Base-by-base conservation (phyloP, 1,284 basidiomycete genomes). In the Ustilago xerochloae region DNA sequence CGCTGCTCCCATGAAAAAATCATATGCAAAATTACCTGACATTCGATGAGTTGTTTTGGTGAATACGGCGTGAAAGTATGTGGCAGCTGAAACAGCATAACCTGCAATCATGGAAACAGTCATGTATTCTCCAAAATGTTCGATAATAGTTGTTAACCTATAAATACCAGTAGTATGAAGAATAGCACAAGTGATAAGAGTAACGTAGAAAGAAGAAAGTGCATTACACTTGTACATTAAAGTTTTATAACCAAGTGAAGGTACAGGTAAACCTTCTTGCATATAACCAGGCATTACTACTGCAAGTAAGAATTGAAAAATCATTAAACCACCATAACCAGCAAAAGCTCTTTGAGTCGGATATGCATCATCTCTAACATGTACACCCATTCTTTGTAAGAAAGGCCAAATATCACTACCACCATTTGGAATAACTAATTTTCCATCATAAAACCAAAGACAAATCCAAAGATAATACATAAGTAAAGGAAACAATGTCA, bases 391-490 rank as follows among this genome's bases (percentile, higher is more conserved):
- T 49, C 89, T 88, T 58, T 86, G 81, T 29, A 97, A 85, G 87
- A 96, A 97, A 1, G 95, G 93, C 60, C 87, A 79, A 55, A 95
- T 88, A 74, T 93, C 92, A 47, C 89, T 89, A 22, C 90, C 62
- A 12, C 92, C 91, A 30, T 86, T 87, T 30, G 94, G 94, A 75
- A 89, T 86, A n/a, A 92, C 90, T 41, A 97, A 87, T 78, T 89
- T 88, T 55, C 96, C 96, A 76, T 97, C 91, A 84, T 98, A 95
- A 86, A 94, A 97, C 90, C 92, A 94, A 38, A 98, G 88, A 63
- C 97, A 99, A 77, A 94, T 93, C 93, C 94, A 98, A 76, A 99
- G 90, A 87, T 99, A 99, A 86, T 98, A 98, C 95, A 94, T 93
- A 70, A 93, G 88, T 36, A 90, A 85, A 0, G 96, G 96, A 85